Evolutionary conservation across 2,329 filamentous ascomycete genomes (phyloP).

Genomic region (Myriosclerotinia scirpicola): DNA sequence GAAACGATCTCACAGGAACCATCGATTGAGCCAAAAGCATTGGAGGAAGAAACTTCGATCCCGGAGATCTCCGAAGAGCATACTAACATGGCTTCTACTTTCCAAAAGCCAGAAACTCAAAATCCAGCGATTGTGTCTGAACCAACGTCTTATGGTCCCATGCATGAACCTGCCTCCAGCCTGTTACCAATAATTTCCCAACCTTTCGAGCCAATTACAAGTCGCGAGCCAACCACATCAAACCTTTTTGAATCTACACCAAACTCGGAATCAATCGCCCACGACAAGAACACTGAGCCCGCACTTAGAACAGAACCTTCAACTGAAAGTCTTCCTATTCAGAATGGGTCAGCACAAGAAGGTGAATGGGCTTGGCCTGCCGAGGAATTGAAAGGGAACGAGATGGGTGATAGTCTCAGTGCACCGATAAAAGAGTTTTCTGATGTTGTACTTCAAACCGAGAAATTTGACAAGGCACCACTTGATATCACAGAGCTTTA

Average conservation of each 20-base stretch:
- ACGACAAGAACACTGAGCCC: neutral
- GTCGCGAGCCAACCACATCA: neutral
- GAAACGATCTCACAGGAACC: neutral
- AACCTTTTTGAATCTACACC: neutral
- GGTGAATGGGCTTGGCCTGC: neutral
- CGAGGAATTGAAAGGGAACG: neutral
- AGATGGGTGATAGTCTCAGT: neutral
- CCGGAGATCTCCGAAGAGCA: neutral
- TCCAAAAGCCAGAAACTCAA: conserved; percentile 4
- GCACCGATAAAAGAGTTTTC: neutral
- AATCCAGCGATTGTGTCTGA: neutral
- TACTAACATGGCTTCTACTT: neutral
- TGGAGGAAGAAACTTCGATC: neutral
- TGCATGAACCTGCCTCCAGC: neutral
- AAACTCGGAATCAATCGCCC: conserved; percentile 6
- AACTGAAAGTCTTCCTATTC: neutral
- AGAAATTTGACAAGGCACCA: neutral
- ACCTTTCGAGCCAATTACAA: neutral
- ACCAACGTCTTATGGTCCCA: neutral
- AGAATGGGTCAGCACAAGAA: neutral
- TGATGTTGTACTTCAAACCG: neutral
- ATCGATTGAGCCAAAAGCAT: neutral
- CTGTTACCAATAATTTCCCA: neutral
- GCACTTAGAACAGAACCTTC: neutral
- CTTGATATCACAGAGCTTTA: neutral